phyloP scores from a whole-genome alignment of 352 stramenopile species.

The Peronospora belbahrii region DNA sequence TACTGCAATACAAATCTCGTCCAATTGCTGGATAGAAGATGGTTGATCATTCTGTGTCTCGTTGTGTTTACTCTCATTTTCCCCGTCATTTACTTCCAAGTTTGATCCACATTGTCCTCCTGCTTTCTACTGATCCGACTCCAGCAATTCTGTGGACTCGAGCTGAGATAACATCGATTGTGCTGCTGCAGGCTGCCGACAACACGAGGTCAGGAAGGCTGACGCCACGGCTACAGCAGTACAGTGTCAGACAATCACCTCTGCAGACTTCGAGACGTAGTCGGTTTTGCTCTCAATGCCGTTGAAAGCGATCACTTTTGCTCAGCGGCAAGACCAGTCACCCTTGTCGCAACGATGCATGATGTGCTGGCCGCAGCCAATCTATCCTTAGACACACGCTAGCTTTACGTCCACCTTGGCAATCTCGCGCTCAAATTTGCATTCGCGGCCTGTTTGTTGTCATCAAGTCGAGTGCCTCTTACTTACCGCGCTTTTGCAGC shows the following conservation, averaged over 20 bases:
- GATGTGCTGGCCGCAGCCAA: constrained; percentile 47
- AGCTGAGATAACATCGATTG: too few species aligned
- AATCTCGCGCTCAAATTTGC: constrained; percentile 51
- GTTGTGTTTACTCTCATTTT: neutral
- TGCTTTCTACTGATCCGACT: too few species aligned
- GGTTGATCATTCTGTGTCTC: constrained; percentile 24
- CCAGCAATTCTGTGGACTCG: too few species aligned
- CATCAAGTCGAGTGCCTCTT: constrained; percentile 19
- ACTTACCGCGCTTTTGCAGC: too few species aligned
- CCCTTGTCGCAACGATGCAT: constrained; percentile 44
- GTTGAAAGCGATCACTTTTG: too few species aligned
- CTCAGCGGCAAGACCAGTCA: too few species aligned
- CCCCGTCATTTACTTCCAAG: constrained; percentile 3
- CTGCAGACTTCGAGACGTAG: too few species aligned
- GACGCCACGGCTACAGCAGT: too few species aligned
- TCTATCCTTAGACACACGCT: constrained; percentile 37
- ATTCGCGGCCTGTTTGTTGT: constrained; percentile 23
- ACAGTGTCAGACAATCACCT: too few species aligned
- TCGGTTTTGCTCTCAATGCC: too few species aligned
- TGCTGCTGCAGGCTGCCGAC: too few species aligned
- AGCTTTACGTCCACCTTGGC: constrained; percentile 54
- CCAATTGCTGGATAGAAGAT: constrained; percentile 37
- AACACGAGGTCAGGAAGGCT: too few species aligned
- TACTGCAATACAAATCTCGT: constrained; percentile 22
- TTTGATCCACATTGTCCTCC: constrained; percentile 28